Evolutionary conservation across 495 filamentous ascomycete species (phyloP), one percentile per base, ranked within the genome.

Genomic region (Hypoxylon trugodes): DNA sequence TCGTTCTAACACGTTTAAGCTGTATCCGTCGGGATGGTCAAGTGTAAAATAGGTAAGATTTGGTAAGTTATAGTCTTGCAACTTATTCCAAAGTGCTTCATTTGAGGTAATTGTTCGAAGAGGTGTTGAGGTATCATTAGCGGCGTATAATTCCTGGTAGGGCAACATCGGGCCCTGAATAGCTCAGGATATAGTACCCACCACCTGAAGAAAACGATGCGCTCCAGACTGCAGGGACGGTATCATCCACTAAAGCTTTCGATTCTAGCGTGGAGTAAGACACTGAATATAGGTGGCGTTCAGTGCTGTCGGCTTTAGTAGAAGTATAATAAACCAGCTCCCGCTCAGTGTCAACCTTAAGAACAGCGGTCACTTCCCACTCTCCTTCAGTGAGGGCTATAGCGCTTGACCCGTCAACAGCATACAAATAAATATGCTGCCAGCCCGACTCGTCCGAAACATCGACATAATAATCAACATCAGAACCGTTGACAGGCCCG

Each of bases 161-260:
- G 84, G 83, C 0, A n/a, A 87, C 73, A 43, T 82, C 76, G 1
- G 84, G 84, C 9, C 84, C 84, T 28, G 69, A 70, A 65, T 87
- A 87, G 50, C 73, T 76, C 6, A 83, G 79, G 46, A 87, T 78
- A 69, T 85, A 86, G 69, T 80, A 87, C 6, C 76, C 76, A 5
- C 79, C 82, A 10, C 33, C 66, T 10, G 77, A 68, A 5, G 83
- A 85, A 69, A 86, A 86, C 13, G 82, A 84, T 1, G 82, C 83
- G 25, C 62, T 69, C 80, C 82, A 86, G 45, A 75, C 76, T 12
- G 79, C 84, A 0, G 77, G 63, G 8, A 77, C 71, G 0, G 65
- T 76, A 57, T 77, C 74, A 50, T 85, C 79, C 9, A 85, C 82
- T 0, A 87, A 77, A 0, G 82, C 69, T 32, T 78, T 83, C 52